These are phyloP conservation scores for Chlamydomonas sp. DNA, from an alignment of 139 green algal species.

Conservation along the genomic window DNA sequence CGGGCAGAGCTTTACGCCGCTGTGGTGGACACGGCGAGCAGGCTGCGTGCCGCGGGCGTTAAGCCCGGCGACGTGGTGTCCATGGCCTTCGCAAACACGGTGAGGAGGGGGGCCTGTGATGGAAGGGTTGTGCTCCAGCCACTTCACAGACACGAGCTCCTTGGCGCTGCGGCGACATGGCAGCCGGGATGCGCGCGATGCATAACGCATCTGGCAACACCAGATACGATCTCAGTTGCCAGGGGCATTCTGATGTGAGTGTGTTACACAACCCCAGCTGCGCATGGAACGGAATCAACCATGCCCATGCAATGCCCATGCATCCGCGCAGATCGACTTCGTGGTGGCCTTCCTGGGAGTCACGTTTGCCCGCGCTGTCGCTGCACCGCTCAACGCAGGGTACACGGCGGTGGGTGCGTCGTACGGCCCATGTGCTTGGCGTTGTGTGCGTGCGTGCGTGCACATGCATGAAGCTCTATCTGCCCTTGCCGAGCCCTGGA, in stretches of 20 bases:
- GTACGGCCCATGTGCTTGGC: too few species aligned
- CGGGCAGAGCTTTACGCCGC: neutral
- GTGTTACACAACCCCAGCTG: neutral
- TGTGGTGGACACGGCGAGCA: constrained; percentile 5
- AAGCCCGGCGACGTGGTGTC: constrained; percentile 49
- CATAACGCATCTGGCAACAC: neutral
- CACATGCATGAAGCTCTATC: too few species aligned
- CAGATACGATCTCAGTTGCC: neutral
- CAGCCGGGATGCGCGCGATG: neutral
- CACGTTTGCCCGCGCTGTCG: constrained; percentile 45
- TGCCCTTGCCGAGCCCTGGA: too few species aligned
- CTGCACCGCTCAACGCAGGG: constrained; percentile 60
- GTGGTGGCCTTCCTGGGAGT: constrained; percentile 59
- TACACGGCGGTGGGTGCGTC: constrained; percentile 51
- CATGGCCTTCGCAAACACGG: constrained; percentile 60
- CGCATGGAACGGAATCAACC: neutral
- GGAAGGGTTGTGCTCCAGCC: too few species aligned
- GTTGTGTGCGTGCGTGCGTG: too few species aligned
- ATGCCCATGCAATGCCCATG: too few species aligned
- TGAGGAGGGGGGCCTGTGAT: constrained; percentile 19
- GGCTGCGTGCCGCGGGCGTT: constrained; percentile 25
- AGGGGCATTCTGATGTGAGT: neutral
- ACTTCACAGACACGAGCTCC: too few species aligned
- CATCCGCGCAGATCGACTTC: constrained; percentile 65
- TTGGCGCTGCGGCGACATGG: too few species aligned